Evolutionary conservation across 2,329 filamentous ascomycete species (phyloP).

Genomic region (Penicillium sumatraense): DNA sequence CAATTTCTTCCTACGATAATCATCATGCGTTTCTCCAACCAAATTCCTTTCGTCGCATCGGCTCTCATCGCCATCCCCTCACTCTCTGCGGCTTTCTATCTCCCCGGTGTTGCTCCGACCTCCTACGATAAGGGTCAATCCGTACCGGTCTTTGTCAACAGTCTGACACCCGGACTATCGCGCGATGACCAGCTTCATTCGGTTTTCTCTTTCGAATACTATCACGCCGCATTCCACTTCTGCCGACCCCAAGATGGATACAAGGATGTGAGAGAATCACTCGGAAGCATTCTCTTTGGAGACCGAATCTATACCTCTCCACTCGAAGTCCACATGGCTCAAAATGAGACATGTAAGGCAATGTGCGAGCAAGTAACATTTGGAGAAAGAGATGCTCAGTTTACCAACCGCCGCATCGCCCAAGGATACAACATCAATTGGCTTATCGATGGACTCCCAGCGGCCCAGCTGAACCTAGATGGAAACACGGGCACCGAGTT

Average conservation of each 20-base stretch:
- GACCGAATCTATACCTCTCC: slow-evolving; percentile 97
- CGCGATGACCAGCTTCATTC: slow-evolving; percentile 82
- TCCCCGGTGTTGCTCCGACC: slow-evolving; percentile 91
- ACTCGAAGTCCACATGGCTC: slow-evolving; percentile 83
- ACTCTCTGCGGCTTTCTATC: slow-evolving; percentile 77
- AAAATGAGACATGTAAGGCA: slow-evolving; percentile 84
- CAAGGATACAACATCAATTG: slow-evolving; percentile 93
- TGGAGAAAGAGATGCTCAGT: slow-evolving; percentile 69
- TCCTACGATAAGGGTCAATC: slow-evolving; percentile 80
- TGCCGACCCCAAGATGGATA: slow-evolving; percentile 79
- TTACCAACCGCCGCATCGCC: slow-evolving; percentile 80
- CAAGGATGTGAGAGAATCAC: slow-evolving; percentile 79
- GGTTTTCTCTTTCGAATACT: slow-evolving; percentile 97
- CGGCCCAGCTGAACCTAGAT: slow-evolving; percentile 81
- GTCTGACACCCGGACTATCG: slow-evolving; percentile 82
- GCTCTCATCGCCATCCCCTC: slow-evolving; percentile 38
- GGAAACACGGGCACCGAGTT: slow-evolving; percentile 76
- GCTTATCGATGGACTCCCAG: slow-evolving; percentile 92
- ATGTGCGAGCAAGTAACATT: slow-evolving; percentile 73
- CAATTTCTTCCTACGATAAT: slow-evolving; percentile 25
- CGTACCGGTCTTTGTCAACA: slow-evolving; percentile 91
- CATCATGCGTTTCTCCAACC: slow-evolving; percentile 43
- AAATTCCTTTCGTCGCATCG: slow-evolving; percentile 33
- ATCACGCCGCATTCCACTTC: slow-evolving; percentile 84
- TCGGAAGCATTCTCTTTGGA: slow-evolving; percentile 96